Evolutionary conservation across 371 early-diverging fungal species (phyloP), one percentile per base, ranked within the genome.

Genomic region (Mucor irregularis): DNA sequence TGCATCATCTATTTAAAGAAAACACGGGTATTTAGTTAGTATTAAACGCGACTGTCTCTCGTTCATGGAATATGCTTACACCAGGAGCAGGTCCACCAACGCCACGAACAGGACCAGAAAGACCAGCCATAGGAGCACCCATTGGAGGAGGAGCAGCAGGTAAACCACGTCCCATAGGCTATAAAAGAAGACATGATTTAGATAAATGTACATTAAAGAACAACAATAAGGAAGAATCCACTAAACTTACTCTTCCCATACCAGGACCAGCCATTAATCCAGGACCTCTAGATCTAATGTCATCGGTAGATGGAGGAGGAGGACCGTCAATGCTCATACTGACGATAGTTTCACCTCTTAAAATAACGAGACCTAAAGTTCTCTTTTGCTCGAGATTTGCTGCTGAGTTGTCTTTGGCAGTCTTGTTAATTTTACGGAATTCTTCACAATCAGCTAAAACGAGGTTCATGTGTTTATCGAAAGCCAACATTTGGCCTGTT

Each of bases 401-500:
- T 77, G 73, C 33, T 72, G 72, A 52, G 62, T 71, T 81, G 28
- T 63, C 61, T 58, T 71, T 80, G 46, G 64, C 69, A 66, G 85
- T 90, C 37, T 86, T 71, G 62, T 91, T 94, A 60, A 95, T 78
- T 64, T 84, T 90, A 47, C 98, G 88, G 68, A 93, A 94, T 77
- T 98, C 99, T 66, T 98, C 95, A 81, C 95, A 95, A 70, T 97
- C 99, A 16, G 94, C 85, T 24, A 98, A 82, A 14, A 98, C 99
- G 57, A 98, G 79, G 68, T 98, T 98, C 97, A 98, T 97, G 76
- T 96, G 93, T 68, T 93, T 95, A 74, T 98, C 99, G 64, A 96
- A 98, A 19, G 99, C 97, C 42, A 97, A 83, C 96, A 98, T 94
- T 62, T 96, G 94, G 29, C 99, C 99, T 7, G 96, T 88, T 63